These are phyloP conservation scores for Lasiosphaeria ovina DNA, from an alignment of 495 filamentous ascomycete species.

Conservation along the genomic window DNA sequence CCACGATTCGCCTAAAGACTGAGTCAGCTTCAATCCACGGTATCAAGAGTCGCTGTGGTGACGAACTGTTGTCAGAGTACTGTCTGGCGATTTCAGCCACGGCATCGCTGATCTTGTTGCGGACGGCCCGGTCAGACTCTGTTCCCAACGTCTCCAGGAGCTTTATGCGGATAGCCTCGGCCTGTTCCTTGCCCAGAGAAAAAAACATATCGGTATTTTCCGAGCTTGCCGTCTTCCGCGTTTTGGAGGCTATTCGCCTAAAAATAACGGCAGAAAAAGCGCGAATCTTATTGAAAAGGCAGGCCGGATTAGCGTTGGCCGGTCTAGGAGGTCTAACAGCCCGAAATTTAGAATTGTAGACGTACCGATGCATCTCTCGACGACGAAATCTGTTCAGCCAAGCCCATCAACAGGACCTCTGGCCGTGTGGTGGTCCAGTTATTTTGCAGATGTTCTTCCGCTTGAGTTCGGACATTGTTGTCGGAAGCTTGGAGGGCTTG, in stretches of 20 bases:
- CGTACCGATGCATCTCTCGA: slow-evolving; percentile 64
- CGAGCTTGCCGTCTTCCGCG: slow-evolving; percentile 69
- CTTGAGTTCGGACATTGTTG: slow-evolving; percentile 77
- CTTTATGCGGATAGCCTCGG: slow-evolving; percentile 73
- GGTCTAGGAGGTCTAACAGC: not conserved
- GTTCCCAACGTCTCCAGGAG: slow-evolving; percentile 70
- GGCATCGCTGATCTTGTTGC: slow-evolving; percentile 95
- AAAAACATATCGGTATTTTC: slow-evolving; percentile 80
- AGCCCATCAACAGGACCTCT: slow-evolving; percentile 84
- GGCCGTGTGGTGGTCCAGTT: slow-evolving; percentile 82
- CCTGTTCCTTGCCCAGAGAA: slow-evolving; percentile 66
- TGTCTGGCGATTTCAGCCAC: slow-evolving; percentile 93
- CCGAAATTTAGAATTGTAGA: slow-evolving; percentile 20
- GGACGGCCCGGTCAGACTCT: slow-evolving; percentile 67
- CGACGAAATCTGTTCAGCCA: slow-evolving; percentile 85
- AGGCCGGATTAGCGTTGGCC: slow-evolving; percentile 6
- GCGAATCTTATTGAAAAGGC: slow-evolving; percentile 56
- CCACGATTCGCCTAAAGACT: slow-evolving; percentile 71
- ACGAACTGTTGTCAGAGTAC: slow-evolving; percentile 85
- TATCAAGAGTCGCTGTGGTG: not conserved
- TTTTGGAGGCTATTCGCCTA: slow-evolving; percentile 85
- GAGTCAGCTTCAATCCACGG: slow-evolving; percentile 24
- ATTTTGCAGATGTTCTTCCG: slow-evolving; percentile 84
- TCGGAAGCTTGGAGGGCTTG: slow-evolving; percentile 85
- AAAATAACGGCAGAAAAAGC: slow-evolving; percentile 94